These are phyloP conservation scores for Coniferiporia sulphurascens DNA, from an alignment of 1,284 basidiomycete genomes.

Conservation along the genomic window DNA sequence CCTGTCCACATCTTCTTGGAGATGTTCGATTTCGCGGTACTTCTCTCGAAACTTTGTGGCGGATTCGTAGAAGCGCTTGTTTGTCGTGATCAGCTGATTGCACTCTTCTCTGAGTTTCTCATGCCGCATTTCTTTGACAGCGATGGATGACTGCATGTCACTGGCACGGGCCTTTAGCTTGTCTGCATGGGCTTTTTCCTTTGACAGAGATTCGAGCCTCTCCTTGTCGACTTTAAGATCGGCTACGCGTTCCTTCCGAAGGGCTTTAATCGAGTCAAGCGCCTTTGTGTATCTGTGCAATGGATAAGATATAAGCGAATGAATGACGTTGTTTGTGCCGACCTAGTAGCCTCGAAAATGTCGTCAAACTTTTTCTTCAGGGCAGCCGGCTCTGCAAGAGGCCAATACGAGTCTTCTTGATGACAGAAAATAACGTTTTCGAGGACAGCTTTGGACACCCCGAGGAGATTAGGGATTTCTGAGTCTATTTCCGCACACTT, in stretches of 20 bases:
- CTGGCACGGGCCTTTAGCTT: slow-evolving; percentile 70
- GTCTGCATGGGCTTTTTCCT: slow-evolving; percentile 85
- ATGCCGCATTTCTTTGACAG: slow-evolving; percentile 69
- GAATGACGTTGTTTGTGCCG: slow-evolving; percentile 21
- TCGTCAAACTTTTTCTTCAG: slow-evolving; percentile 99
- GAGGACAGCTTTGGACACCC: slow-evolving; percentile 94
- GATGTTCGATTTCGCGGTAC: slow-evolving; percentile 57
- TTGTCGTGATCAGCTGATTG: slow-evolving; percentile 64
- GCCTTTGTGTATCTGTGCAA: slow-evolving; percentile 87
- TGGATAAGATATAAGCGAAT: background rate
- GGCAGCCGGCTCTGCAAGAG: slow-evolving; percentile 83
- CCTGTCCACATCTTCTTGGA: slow-evolving; percentile 60
- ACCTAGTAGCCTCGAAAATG: slow-evolving; percentile 98
- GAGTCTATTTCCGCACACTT: slow-evolving; percentile 96
- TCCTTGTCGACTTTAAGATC: slow-evolving; percentile 95
- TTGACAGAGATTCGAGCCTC: slow-evolving; percentile 73
- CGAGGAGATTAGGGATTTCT: slow-evolving; percentile 90
- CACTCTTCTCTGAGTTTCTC: slow-evolving; percentile 69
- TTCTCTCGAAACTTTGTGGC: slow-evolving; percentile 83
- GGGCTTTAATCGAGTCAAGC: slow-evolving; percentile 84
- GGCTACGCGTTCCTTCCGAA: slow-evolving; percentile 85
- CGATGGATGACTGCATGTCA: slow-evolving; percentile 59
- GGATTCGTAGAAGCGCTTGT: slow-evolving; percentile 79
- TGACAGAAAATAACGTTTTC: slow-evolving; percentile 99
- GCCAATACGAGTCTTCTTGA: slow-evolving; percentile 99